phyloP scores from a whole-genome alignment of 108 stramenopile genomes.

The Fistulifera solaris region DNA sequence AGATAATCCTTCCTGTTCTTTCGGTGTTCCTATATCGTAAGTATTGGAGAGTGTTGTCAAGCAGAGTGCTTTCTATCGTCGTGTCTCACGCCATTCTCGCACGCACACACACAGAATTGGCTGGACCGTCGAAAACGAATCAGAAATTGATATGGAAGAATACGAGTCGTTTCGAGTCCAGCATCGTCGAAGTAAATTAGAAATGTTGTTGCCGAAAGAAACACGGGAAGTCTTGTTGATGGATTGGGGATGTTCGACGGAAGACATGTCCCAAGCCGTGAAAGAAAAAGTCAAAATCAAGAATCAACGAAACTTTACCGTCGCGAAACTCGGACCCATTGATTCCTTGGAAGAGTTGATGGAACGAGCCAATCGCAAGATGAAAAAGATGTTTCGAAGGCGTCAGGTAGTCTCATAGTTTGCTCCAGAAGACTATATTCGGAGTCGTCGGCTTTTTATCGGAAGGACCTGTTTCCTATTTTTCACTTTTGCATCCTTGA shows the following conservation, averaged over 20 bases:
- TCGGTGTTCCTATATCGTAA: constrained; percentile 54
- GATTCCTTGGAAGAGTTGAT: constrained; percentile 41
- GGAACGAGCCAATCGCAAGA: constrained; percentile 27
- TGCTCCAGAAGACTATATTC: no score
- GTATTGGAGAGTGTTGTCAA: no score
- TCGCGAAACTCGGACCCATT: constrained; percentile 41
- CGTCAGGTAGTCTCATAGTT: no score
- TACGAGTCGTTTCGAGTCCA: constrained; percentile 32
- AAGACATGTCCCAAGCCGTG: constrained; percentile 51
- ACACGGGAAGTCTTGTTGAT: constrained; percentile 51
- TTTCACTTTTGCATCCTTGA: no score
- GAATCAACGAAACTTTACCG: constrained; percentile 54
- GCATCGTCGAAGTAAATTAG: constrained; percentile 15
- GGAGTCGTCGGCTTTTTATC: no score
- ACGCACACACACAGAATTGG: constrained; percentile 24
- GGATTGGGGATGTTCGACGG: constrained; percentile 42
- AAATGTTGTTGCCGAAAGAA: constrained; percentile 44
- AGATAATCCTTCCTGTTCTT: constrained; percentile 62
- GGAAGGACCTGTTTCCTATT: no score
- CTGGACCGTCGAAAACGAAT: constrained; percentile 19
- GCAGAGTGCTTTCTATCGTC: no score
- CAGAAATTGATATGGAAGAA: constrained; percentile 27
- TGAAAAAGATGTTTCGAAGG: constrained; percentile 18
- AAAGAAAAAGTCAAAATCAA: constrained; percentile 43
- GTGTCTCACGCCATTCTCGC: no score